phyloP scores from a whole-genome alignment of 441 rosid species.

The Omphalea diandra region DNA sequence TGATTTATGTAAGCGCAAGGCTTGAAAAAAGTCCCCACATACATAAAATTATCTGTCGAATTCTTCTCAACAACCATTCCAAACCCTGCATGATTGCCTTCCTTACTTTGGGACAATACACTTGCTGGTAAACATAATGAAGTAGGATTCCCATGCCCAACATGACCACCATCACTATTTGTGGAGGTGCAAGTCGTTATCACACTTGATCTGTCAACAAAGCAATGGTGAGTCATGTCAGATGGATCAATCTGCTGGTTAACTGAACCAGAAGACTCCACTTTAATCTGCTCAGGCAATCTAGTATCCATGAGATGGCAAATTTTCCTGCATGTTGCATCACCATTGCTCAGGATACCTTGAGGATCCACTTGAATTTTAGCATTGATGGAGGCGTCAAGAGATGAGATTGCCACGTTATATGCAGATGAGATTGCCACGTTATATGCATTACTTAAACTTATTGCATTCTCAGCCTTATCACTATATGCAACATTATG shows the following conservation, averaged over 20 bases:
- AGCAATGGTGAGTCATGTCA: conserved; percentile 37
- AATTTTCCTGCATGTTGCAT: conserved; percentile 20
- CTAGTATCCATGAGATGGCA: conserved; percentile 20
- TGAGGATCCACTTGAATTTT: conserved; percentile 15
- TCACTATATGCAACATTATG: conserved; percentile 24
- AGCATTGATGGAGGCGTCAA: conserved; percentile 24
- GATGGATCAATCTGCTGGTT: conserved; percentile 41
- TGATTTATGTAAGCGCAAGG: conserved; percentile 73
- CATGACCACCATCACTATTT: conserved; percentile 34
- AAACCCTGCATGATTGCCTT: conserved; percentile 28
- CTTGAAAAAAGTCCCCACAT: conserved; percentile 57
- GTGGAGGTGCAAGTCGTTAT: conserved; percentile 33
- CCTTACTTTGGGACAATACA: conserved; percentile 38
- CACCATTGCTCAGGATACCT: conserved; percentile 25
- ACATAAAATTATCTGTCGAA: conserved; percentile 30
- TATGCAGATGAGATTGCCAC: too few species aligned
- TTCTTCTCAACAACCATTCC: conserved; percentile 40
- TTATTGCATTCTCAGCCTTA: conserved; percentile 38
- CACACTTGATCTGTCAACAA: conserved; percentile 37
- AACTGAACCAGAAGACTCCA: conserved; percentile 40
- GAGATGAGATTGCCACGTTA: conserved; percentile 28
- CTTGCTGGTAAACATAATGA: conserved; percentile 35
- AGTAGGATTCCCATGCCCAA: conserved; percentile 30
- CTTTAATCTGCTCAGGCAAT: conserved; percentile 35
- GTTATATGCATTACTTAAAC: conserved; percentile 33